Base-by-base conservation (phyloP, 1,284 basidiomycete species). In the Malassezia obtusa region DNA sequence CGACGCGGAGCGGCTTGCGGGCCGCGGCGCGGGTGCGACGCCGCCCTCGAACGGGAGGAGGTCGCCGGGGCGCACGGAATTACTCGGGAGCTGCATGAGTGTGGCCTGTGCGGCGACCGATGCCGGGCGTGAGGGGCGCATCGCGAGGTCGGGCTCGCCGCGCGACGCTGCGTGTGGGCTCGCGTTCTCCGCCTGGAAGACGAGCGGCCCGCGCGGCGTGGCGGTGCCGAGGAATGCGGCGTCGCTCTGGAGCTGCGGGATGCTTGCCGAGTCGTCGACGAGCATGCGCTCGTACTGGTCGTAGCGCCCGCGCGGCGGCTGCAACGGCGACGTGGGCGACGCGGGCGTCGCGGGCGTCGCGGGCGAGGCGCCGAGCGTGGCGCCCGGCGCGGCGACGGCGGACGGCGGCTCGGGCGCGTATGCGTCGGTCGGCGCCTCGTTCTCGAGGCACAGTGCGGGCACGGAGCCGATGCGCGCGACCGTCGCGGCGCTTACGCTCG, bases 381-480 rank as follows among this genome's bases (percentile, higher is more conserved):
- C 3, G 12, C 28, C 25, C 31, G 33, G 22, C 6, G 21, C 25
- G n/a, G 32, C 31, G 32, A 26, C 36, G 26, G 39, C 32, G 4
- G 30, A 33, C 35, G 43, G 33, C 32, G 36, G 24, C 9, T 31
- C 30, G 30, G 28, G 17, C 14, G 28, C 45, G 17, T 39, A 19
- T n/a, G 43, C 32, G 21, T 40, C 40, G 6, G 19, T 19, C 25
- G 3, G 30, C 14, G 37, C 32, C 8, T 26, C 40, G 2, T 35
- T 32, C 14, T 38, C 38, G 31, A 39, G 46, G 21, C 61, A 66
- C n/a, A 73, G 59, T 14, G 65, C 63, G 9, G 64, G 57, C 6
- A 73, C 70, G 54, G 60, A 63, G 14, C 67, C 71, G 45, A 73
- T 73, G 36, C 60, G 57, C 5, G 45, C 45, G 26, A 64, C 56